phyloP scores from a whole-genome alignment of 2,329 filamentous ascomycete genomes.

The Ophiostoma quercus region DNA sequence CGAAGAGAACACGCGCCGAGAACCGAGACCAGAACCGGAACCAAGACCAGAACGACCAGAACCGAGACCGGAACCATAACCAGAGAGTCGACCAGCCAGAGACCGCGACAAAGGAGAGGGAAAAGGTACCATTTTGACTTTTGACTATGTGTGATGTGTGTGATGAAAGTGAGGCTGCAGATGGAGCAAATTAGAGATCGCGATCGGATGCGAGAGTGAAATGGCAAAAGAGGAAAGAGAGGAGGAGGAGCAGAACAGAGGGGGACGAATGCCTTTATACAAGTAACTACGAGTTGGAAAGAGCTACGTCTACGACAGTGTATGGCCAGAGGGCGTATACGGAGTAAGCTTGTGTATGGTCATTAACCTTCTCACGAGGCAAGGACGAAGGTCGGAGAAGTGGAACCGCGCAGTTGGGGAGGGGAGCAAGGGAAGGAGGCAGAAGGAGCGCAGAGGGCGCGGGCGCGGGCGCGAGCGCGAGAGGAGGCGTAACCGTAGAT shows the following conservation, averaged over 20 bases:
- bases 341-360: neutral
- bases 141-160: conserved; percentile 17
- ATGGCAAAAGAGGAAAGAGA: conserved; percentile 5
- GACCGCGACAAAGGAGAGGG: conserved; percentile 13
- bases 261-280: conserved; percentile 17
- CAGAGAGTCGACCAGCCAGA: conserved; percentile 17
- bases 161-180: neutral
- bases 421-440: neutral
- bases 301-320: neutral
- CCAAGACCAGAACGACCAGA: neutral
- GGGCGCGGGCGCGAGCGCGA: neutral
- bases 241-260: neutral
- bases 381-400: conserved; percentile 24
- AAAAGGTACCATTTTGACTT: conserved; percentile 24
- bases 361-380: neutral
- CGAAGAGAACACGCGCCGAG: conserved; percentile 18
- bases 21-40: conserved; percentile 1
- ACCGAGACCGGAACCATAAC: neutral
- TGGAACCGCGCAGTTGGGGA: conserved; percentile 13
- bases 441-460: neutral
- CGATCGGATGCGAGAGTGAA: conserved; percentile 5
- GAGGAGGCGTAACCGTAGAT: neutral
- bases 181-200: neutral
- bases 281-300: neutral
- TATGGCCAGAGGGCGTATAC: neutral